Evolutionary conservation across 306 rosid species (phyloP), one percentile per base, ranked within the genome.

Genomic region (Fragaria nilgerrensis): DNA sequence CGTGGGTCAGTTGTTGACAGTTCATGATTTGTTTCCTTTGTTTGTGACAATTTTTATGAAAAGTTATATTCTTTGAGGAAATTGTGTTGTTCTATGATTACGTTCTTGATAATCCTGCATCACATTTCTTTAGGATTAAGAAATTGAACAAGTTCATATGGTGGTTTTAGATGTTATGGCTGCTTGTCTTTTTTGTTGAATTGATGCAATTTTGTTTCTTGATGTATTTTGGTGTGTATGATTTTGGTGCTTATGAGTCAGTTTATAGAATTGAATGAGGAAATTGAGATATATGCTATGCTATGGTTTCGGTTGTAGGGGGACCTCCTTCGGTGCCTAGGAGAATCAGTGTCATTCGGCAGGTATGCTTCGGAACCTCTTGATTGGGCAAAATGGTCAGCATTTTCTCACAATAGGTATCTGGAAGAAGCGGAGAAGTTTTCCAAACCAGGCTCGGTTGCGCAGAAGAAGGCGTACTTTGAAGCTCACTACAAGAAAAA

Each of bases 391-490:
- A 95, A 82, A 85, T 90, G 92, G 91, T 95, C 98, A 25, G 50
- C 90, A 34, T 95, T 95, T 85, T 72, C 99, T 13, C 92, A 86
- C 8, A 92, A 92, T 29, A 96, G 94, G 12, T 89, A 92, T 78
- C 87, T 89, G 8, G 99, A 95, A 75, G 99, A 95, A 82, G 96
- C 83, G 3, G 96, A 92, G 66, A 89, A 82, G 62, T 89, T 83
- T 77, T 90, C 97, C 14, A 95, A 86, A 78, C 97, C 97, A 0
- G 99, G 99, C 58, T 89, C 93, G 63, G 99, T 95, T 81, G 99
- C 99, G 7, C 89, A 88, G 56, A 90, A 87, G 87, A 90, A 78
- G 73, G 97, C 99, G 34, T 95, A 90, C 82, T 95, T 95, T 74
- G 99, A 95, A 86, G 96, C 97, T 70, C 97, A 89, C 84, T 90